A percentile compares a stretch with the other conserved stretches of the same genome.
Evolutionary conservation across 2,329 filamentous ascomycete species (phyloP).

Genomic region (Paraconiothyrium sp.): DNA sequence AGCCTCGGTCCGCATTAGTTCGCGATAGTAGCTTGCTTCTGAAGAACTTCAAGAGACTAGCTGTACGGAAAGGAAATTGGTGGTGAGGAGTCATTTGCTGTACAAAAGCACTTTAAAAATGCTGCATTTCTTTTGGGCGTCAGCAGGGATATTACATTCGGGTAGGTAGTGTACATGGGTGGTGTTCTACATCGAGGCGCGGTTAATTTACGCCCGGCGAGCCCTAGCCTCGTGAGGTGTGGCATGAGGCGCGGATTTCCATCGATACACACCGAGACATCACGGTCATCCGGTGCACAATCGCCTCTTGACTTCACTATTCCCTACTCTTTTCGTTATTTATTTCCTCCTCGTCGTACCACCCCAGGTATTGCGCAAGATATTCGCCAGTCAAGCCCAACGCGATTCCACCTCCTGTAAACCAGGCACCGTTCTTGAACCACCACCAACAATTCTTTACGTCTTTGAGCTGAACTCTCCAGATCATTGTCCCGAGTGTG

Average conservation of each 20-base stretch:
- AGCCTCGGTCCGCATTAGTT: neutral
- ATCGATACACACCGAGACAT: slow-evolving; percentile 10
- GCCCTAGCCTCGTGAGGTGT: slow-evolving; percentile 12
- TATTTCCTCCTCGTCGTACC: slow-evolving; percentile 32
- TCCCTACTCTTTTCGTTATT: slow-evolving; percentile 17
- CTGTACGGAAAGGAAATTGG: neutral
- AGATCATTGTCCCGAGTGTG: slow-evolving; percentile 67
- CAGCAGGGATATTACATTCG: slow-evolving; percentile 8
- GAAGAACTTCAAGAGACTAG: neutral
- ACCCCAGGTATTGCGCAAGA: slow-evolving; percentile 36
- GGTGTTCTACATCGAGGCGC: slow-evolving; percentile 17
- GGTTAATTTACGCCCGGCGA: slow-evolving; percentile 2
- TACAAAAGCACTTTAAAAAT: neutral
- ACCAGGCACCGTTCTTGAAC: slow-evolving; percentile 70
- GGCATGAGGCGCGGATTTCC: neutral
- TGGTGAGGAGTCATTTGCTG: neutral
- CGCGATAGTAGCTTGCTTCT: neutral
- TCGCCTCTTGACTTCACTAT: neutral
- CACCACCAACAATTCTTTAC: slow-evolving; percentile 71
- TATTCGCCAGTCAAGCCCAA: slow-evolving; percentile 67
- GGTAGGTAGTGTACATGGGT: slow-evolving; percentile 20
- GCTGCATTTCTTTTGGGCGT: slow-evolving; percentile 9
- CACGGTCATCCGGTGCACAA: slow-evolving; percentile 8
- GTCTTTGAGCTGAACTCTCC: slow-evolving; percentile 65
- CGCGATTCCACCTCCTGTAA: slow-evolving; percentile 68